Conservation (phyloP, 148 eudicot species). For the Mesembryanthemum crystallinum region DNA sequence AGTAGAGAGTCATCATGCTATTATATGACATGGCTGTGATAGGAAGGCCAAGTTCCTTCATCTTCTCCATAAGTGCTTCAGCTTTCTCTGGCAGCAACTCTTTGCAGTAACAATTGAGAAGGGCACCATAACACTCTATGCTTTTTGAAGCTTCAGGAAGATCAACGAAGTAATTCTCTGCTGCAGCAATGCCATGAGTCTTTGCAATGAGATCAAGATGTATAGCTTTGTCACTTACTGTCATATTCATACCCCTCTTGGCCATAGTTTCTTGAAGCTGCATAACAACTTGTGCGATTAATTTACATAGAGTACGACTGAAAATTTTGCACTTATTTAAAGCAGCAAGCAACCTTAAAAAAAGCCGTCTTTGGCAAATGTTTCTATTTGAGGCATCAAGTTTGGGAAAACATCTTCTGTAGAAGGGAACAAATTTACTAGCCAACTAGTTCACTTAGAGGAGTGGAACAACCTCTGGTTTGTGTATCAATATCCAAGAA, state of each 20-base stretch:
- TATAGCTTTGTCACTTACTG: slow-evolving; percentile 83
- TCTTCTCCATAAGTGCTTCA: slow-evolving; percentile 75
- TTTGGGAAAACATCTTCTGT: too few species aligned
- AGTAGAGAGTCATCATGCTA: slow-evolving; percentile 79
- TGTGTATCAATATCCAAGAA: too few species aligned
- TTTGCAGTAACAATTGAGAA: slow-evolving; percentile 87
- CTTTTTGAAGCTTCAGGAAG: slow-evolving; percentile 74
- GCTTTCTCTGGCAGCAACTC: slow-evolving; percentile 77
- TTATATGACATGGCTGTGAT: slow-evolving; percentile 82
- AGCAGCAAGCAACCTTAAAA: neutral
- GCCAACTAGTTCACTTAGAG: neutral
- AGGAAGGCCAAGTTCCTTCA: slow-evolving; percentile 82
- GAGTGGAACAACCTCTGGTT: too few species aligned
- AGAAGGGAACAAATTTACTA: neutral
- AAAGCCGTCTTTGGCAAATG: neutral
- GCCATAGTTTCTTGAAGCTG: slow-evolving; percentile 89
- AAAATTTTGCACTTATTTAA: neutral
- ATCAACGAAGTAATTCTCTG: slow-evolving; percentile 69
- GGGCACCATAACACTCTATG: slow-evolving; percentile 75
- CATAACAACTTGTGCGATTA: slow-evolving; percentile 19
- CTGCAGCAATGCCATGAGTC: slow-evolving; percentile 65
- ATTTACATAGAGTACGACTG: neutral
- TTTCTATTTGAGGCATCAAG: neutral
- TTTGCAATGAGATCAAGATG: slow-evolving; percentile 93
- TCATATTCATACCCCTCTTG: slow-evolving; percentile 80